Evolutionary conservation across 306 rosid genomes (phyloP).

Genomic region (Nissolia schottii): DNA sequence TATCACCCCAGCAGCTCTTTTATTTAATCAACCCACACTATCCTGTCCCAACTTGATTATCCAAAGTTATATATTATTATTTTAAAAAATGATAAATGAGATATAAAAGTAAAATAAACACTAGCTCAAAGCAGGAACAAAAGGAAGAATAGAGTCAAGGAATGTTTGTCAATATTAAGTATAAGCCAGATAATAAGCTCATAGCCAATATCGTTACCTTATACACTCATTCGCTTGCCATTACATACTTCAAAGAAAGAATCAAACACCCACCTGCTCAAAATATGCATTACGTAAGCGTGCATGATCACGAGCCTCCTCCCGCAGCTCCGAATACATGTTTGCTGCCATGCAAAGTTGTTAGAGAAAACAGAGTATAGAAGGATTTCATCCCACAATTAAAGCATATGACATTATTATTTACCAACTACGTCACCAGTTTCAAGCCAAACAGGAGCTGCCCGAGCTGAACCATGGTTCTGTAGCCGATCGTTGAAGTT

Average conservation of each 20-base stretch:
- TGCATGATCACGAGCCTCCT: constrained; percentile 89
- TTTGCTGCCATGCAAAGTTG: constrained; percentile 56
- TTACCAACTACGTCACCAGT: constrained; percentile 86
- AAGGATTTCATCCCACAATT: constrained; percentile 18
- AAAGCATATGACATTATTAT: constrained; percentile 36
- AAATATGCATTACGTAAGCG: constrained; percentile 73
- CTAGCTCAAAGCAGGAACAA: neutral
- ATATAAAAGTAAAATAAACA: neutral
- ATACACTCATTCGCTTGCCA: neutral
- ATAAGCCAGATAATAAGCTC: neutral
- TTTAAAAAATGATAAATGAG: neutral
- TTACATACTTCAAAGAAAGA: neutral
- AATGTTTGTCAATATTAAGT: neutral
- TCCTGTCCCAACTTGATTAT: constrained; percentile 2
- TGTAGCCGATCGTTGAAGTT: constrained; percentile 52
- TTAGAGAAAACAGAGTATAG: constrained; percentile 31
- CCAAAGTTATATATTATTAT: neutral
- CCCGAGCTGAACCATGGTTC: constrained; percentile 51
- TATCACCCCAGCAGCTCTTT: constrained; percentile 7
- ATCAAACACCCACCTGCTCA: constrained; percentile 58
- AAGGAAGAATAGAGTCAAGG: neutral
- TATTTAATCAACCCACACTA: neutral
- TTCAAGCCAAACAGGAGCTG: constrained; percentile 82
- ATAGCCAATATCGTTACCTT: neutral
- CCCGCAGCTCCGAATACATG: constrained; percentile 77